These are phyloP conservation scores for Holtermannia corniformis DNA, from an alignment of 768 basidiomycete genomes.

Conservation along the genomic window DNA sequence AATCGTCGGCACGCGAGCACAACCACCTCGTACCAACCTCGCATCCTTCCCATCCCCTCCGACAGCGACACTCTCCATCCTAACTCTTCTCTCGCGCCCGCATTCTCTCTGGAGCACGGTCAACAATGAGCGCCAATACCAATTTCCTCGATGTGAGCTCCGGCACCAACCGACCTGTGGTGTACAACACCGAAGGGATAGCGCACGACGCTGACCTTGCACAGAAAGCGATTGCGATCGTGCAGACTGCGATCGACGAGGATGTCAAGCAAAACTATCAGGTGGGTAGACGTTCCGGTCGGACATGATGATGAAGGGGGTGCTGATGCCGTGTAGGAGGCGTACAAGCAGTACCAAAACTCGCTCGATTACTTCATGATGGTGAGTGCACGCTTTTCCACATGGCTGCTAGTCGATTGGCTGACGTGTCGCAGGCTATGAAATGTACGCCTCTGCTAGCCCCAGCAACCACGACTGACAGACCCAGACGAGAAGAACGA, in stretches of 20 bases:
- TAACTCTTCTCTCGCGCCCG: no score
- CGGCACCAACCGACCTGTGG: slow-evolving; percentile 7
- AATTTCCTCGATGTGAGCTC: slow-evolving; percentile 42
- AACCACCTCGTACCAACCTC: no score
- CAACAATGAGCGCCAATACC: slow-evolving; percentile 21
- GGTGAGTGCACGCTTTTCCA: slow-evolving; percentile 44
- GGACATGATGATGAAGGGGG: slow-evolving; percentile 2
- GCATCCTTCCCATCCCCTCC: no score
- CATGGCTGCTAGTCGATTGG: neutral
- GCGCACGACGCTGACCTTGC: neutral
- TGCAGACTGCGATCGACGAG: slow-evolving; percentile 84
- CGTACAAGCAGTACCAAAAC: slow-evolving; percentile 91
- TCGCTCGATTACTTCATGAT: slow-evolving; percentile 97
- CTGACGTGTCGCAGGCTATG: slow-evolving; percentile 23
- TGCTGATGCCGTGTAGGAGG: slow-evolving; percentile 47
- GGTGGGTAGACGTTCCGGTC: slow-evolving; percentile 32
- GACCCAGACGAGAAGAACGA: slow-evolving; percentile 89
- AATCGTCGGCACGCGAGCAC: no score
- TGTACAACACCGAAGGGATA: neutral
- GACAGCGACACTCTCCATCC: no score
- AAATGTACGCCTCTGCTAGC: slow-evolving; percentile 23
- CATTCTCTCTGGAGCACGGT: slow-evolving; percentile 1
- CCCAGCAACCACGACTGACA: slow-evolving; percentile 1
- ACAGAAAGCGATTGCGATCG: slow-evolving; percentile 77
- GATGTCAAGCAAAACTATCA: slow-evolving; percentile 87